phyloP scores from a whole-genome alignment of 2,329 filamentous ascomycete species.

The Pyrenophora teres region DNA sequence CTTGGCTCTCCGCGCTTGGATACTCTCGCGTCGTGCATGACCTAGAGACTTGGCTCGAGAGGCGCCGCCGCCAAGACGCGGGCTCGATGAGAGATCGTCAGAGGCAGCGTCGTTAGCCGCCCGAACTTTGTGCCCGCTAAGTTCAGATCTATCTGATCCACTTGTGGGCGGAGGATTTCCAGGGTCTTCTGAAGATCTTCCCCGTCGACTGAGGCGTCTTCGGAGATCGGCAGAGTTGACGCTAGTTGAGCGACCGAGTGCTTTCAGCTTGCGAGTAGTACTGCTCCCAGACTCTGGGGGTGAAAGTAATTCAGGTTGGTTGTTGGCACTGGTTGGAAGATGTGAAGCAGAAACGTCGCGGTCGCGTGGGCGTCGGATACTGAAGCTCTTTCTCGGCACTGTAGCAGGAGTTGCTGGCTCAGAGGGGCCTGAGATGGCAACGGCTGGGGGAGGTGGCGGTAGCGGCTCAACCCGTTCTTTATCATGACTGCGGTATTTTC shows the following conservation, averaged over 20 bases:
- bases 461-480: constrained; percentile 60
- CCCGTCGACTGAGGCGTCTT: constrained; percentile 63
- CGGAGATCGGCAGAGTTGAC: constrained; percentile 87
- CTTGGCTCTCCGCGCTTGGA: constrained; percentile 79
- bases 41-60: constrained; percentile 82
- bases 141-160: constrained; percentile 75
- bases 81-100: constrained; percentile 51
- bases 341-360: constrained; percentile 58
- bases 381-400: constrained; percentile 83
- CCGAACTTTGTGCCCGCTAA: constrained; percentile 54
- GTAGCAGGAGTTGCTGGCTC: constrained; percentile 62
- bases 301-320: constrained; percentile 78
- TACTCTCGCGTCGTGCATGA: constrained; percentile 87
- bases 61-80: constrained; percentile 35
- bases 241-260: constrained; percentile 83
- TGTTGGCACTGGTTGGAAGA: constrained; percentile 59
- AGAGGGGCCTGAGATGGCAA: constrained; percentile 78
- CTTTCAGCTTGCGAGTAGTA: constrained; percentile 65
- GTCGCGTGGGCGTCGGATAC: constrained; percentile 68
- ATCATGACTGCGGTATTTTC: constrained; percentile 68
- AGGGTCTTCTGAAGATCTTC: constrained; percentile 59
- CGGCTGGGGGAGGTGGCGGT: constrained; percentile 72
- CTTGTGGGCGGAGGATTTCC: constrained; percentile 73
- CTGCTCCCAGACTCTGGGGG: constrained; percentile 65
- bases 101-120: constrained; percentile 55